A percentile compares a stretch with the other conserved stretches of the same genome.
phyloP scores from a whole-genome alignment of 2,329 filamentous ascomycete genomes.

The Exophiala bonariae region DNA sequence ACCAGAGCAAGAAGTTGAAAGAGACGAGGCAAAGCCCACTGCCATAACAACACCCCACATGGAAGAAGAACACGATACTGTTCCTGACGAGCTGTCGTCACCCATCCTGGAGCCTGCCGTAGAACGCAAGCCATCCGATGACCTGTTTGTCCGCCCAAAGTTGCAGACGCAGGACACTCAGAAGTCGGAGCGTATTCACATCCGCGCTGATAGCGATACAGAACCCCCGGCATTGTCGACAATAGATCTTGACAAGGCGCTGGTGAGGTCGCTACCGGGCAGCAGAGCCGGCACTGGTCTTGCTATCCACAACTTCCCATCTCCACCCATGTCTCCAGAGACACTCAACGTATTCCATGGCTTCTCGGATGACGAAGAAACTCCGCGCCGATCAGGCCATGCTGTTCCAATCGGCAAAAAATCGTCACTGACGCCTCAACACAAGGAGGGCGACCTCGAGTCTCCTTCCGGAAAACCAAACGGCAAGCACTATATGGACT shows the following conservation, averaged over 20 bases:
- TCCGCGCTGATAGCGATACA: not conserved
- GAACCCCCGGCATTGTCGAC: constrained; percentile 6
- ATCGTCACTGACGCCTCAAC: not conserved
- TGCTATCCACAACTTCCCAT: not conserved
- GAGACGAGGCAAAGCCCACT: no score
- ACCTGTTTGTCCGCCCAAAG: not conserved
- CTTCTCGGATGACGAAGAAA: constrained; percentile 11
- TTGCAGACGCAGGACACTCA: not conserved
- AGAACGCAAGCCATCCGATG: not conserved
- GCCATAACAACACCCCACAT: no score
- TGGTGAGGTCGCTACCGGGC: not conserved
- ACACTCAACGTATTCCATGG: constrained; percentile 3
- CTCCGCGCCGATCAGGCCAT: constrained; percentile 1
- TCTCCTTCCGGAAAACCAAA: constrained; percentile 5
- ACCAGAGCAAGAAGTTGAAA: not conserved
- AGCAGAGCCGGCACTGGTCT: not conserved
- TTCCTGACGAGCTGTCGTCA: not conserved
- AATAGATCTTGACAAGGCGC: constrained; percentile 2
- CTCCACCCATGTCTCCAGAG: constrained; percentile 3
- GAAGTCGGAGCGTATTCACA: not conserved
- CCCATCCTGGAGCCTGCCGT: no score
- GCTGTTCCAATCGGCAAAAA: not conserved
- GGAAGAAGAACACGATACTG: not conserved
- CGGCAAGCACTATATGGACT: constrained; percentile 21
- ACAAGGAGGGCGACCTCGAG: constrained; percentile 4